Conservation (phyloP, 1,139 yeast species). For the Saccharomyces hybrid region DNA sequence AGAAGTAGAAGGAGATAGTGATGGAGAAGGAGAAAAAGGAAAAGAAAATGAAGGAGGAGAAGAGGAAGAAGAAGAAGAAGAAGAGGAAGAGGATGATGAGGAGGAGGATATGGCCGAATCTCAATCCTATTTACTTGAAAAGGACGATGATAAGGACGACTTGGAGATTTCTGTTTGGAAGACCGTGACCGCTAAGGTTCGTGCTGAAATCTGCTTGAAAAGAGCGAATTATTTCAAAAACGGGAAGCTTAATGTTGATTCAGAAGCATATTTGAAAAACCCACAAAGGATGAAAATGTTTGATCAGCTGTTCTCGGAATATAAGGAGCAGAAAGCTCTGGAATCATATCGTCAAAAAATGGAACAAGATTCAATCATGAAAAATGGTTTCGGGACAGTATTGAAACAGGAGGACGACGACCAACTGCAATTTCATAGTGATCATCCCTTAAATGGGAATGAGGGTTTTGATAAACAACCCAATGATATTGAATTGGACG, state of each 20-base stretch:
- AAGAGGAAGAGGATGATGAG: constrained; percentile 31
- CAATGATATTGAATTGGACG: constrained; percentile 29
- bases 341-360: constrained; percentile 23
- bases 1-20: constrained; percentile 1
- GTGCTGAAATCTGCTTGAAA: constrained; percentile 67
- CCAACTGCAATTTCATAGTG: constrained; percentile 3
- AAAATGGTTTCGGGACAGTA: constrained; percentile 30
- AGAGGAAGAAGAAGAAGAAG: constrained; percentile 14
- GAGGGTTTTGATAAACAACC: constrained; percentile 22
- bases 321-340: constrained; percentile 27
- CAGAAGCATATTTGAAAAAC: constrained; percentile 59
- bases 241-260: constrained; percentile 49
- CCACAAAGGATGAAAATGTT: constrained; percentile 49
- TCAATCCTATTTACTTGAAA: constrained; percentile 33
- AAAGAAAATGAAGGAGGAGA: too few relatives aligned
- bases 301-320: constrained; percentile 23
- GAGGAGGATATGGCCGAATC: constrained; percentile 27
- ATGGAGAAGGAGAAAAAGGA: too few relatives aligned
- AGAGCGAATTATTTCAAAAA: constrained; percentile 62
- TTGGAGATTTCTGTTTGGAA: constrained; percentile 77
- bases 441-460: not conserved
- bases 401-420: constrained; percentile 24
- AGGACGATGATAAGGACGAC: constrained; percentile 52
- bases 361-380: constrained; percentile 30
- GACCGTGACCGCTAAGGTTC: constrained; percentile 64